Conservation (phyloP, 805 yeast species). For the Kluyveromyces lactis region DNA sequence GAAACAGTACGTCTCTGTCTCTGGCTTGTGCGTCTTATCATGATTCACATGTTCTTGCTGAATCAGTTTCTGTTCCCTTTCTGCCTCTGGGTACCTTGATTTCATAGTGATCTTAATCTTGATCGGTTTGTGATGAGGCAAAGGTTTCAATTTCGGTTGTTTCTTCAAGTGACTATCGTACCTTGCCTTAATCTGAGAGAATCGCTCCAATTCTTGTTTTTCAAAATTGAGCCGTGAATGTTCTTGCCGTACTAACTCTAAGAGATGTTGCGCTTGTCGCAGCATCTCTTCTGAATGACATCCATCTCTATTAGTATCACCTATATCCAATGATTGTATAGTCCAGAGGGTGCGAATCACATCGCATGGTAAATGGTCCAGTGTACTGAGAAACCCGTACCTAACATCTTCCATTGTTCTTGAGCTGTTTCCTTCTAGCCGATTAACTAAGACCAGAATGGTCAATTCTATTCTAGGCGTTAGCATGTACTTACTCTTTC, state of each 20-base stretch:
- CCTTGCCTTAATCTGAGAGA: not conserved
- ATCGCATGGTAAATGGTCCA: slow-evolving; percentile 38
- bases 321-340: slow-evolving; percentile 29
- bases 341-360: slow-evolving; percentile 36
- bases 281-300: slow-evolving; percentile 9
- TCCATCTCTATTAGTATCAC: slow-evolving; percentile 7
- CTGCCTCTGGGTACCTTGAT: slow-evolving; percentile 6
- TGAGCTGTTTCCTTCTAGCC: too few relatives aligned
- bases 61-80: slow-evolving; percentile 4
- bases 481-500: too few relatives aligned
- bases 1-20: slow-evolving; percentile 32
- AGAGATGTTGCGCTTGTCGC: slow-evolving; percentile 17
- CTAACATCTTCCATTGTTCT: slow-evolving; percentile 26
- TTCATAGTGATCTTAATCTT: slow-evolving; percentile 11
- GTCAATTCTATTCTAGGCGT: too few relatives aligned
- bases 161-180: slow-evolving; percentile 4
- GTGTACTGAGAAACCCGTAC: slow-evolving; percentile 30
- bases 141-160: slow-evolving; percentile 8
- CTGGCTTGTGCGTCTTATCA: not conserved
- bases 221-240: slow-evolving; percentile 13
- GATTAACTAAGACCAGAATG: too few relatives aligned
- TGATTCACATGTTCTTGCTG: slow-evolving; percentile 4
- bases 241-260: slow-evolving; percentile 21
- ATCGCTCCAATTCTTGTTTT: slow-evolving; percentile 15
- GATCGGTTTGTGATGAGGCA: slow-evolving; percentile 5